These are phyloP conservation scores for Daldinia grandis DNA, from an alignment of 495 filamentous ascomycete genomes.

Conservation along the genomic window DNA sequence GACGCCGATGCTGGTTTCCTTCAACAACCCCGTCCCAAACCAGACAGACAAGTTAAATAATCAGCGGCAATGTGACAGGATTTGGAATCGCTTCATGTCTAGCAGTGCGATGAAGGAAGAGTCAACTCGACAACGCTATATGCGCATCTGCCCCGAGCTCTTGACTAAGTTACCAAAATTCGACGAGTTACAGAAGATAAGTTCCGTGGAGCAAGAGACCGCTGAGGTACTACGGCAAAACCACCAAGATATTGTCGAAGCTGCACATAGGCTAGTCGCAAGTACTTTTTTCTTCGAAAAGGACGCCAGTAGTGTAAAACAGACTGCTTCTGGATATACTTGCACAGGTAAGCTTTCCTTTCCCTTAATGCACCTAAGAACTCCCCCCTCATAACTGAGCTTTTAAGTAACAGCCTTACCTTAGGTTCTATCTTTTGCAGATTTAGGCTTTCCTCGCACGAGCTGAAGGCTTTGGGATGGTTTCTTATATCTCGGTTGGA, in stretches of 20 bases:
- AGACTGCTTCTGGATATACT: slow-evolving; percentile 32
- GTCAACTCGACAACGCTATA: slow-evolving; percentile 35
- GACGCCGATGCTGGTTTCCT: slow-evolving; percentile 40
- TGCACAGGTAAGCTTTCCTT: slow-evolving; percentile 41
- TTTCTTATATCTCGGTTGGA: slow-evolving; percentile 42
- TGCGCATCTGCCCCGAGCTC: slow-evolving; percentile 48
- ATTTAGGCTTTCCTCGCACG: slow-evolving; percentile 39
- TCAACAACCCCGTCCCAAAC: slow-evolving; percentile 41
- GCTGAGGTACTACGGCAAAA: slow-evolving; percentile 33
- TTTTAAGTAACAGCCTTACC: not conserved
- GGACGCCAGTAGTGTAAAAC: slow-evolving; percentile 39
- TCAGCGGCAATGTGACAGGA: slow-evolving; percentile 43
- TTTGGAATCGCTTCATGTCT: slow-evolving; percentile 45
- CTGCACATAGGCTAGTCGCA: slow-evolving; percentile 50
- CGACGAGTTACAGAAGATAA: slow-evolving; percentile 36
- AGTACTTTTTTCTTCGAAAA: slow-evolving; percentile 54
- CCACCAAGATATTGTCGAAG: slow-evolving; percentile 40
- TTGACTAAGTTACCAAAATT: slow-evolving; percentile 41
- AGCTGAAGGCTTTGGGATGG: slow-evolving; percentile 45
- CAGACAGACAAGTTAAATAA: slow-evolving; percentile 43
- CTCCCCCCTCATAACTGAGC: not conserved
- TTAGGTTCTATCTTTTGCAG: slow-evolving; percentile 48
- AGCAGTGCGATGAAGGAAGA: slow-evolving; percentile 27
- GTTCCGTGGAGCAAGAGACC: slow-evolving; percentile 29
- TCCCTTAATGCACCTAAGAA: not conserved